Evolutionary conservation across 2,329 filamentous ascomycete species (phyloP), one percentile per base, ranked within the genome.

Genomic region (Laburnicola sp.): DNA sequence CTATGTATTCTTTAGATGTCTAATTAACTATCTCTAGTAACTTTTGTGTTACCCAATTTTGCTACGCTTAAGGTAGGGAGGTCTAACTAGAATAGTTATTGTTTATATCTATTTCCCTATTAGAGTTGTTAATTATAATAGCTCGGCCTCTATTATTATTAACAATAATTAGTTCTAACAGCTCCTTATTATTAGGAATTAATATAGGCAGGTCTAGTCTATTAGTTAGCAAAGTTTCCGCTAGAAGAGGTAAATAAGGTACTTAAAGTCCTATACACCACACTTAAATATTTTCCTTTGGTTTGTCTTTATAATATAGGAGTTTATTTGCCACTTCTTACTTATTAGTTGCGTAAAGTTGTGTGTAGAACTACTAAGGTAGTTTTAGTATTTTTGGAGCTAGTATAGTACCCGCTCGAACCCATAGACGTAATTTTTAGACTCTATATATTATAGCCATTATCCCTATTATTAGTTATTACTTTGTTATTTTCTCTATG

Each of bases 11-110:
- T 51, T 46, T 51, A 41, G 48, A 51, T 23, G 48, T n/a, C 43
- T 30, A 51, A 41, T 51, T 51, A 35, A 51, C 48, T 31, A 51
- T 51, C 42, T 51, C 42, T 51, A 37, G 48, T 45, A 30, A 51
- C 48, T 46, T 16, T 51, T 11, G 43, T 46, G 35, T 45, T 41
- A 21, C 34, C 27, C 30, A 25, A 21, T 46, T 51, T 51, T 28
- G 35, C 48, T 51, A 30, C 36, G 36, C 42, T 26, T 26, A 26
- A 45, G 21, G 40, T 50, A 21, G 39, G 40, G 39, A 34, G 39
- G 26, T 50, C 47, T 44, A 30, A 46, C 48, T 30, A 30, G 42
- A 42, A 51, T 51, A 9, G 35, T 46, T 31, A 46, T 51, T 25
- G 36, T 46, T 35, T 26, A 49, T 27, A 25, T 31, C 38, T 9